Base-by-base conservation (phyloP, 2,329 filamentous ascomycete species). In the Ophiocordyceps camponoti-leonardi region DNA sequence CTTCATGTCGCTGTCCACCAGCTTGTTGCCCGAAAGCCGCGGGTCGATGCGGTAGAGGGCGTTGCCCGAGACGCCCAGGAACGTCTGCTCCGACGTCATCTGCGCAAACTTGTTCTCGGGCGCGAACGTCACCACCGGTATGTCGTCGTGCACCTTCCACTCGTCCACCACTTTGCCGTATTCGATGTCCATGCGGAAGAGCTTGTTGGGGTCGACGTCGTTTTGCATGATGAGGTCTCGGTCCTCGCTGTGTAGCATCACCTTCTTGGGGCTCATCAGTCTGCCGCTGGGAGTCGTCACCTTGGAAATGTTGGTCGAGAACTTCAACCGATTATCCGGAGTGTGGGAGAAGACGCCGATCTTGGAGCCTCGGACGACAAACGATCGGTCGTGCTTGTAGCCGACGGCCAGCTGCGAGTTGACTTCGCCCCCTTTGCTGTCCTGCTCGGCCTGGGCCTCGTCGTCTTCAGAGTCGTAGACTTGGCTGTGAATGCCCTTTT, bases 311-410 rank as follows among this genome's bases (percentile, higher is more conserved):
- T 88, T 96, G 49, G 92, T 98, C 13, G 86, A 86, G 62, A 96
- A 98, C 60, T 96, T 85, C 16, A 98, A 74, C 52, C 90, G 81
- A 60, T 96, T 93, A 65, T 94, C 85, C 1, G 80, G 72, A 0
- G 87, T 94, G 58, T 98, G 92, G 63, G 93, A 96, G 75, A 98
- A 98, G 39, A 98, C 92, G 46, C 92, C 92, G 60, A 98, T 98
- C 73, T 96, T 95, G 54, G 88, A 92, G 30, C 92, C 92, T 51
- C 92, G 83, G 41, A 98, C 87, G 47, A 98, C 92, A 55, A 96
- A 98, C 0, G 92, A 96, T 48, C 92, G 79, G 60, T 98, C 92
- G 52, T 95, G 84, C 64, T 94, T 96, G 67, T 94, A 94, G 46
- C 92, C 92, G 44, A 98, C 92, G 13, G 92, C 92, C 45, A 98